Evolutionary conservation across 768 basidiomycete species (phyloP), one percentile per base, ranked within the genome.

Genomic region (Serendipita indica): DNA sequence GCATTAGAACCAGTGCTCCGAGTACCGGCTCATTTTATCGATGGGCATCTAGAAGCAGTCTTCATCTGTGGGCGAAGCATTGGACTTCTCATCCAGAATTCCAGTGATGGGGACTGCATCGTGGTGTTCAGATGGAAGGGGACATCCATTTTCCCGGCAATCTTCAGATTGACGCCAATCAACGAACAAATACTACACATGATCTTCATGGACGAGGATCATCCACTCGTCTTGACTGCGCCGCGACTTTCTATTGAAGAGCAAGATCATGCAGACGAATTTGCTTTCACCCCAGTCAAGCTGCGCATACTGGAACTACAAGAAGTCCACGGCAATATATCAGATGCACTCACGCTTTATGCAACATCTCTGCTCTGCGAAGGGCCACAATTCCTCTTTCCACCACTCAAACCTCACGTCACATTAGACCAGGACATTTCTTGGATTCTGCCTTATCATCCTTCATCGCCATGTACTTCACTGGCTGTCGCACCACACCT

Each of bases 361-460:
- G n/a, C 49, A 10, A 32, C 30, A 10, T 54, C 49, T 16, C 30
- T 27, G 20, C 30, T 54, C 49, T 54, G 22, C n/a, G 20, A 54
- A 54, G 49, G 49, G 7, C 22, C 49, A 22, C 49, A 54, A 27
- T 32, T 54, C 49, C 49, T 54, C 30, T 54, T 54, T 28, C 49
- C 49, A 22, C 49, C 49, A 6, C 49, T 54, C 20, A 54, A 54
- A n/a, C 49, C 20, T 20, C 3, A 54, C 30, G 49, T 28, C 30
- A 16, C 20, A 18, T n/a, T 54, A n/a, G 30, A 54, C 30, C 20
- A 20, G 7, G 22, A 54, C 10, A 54, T 54, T 18, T 54, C 49
- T 7, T 54, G 49, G 49, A 54, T 54, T 30, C 49, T 54, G 20
- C 49, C 49, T 54, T 54, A 54, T 32, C 49, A 30, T 30, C 49